phyloP scores from a whole-genome alignment of 495 filamentous ascomycete genomes.

The Penicillium waksmanii region DNA sequence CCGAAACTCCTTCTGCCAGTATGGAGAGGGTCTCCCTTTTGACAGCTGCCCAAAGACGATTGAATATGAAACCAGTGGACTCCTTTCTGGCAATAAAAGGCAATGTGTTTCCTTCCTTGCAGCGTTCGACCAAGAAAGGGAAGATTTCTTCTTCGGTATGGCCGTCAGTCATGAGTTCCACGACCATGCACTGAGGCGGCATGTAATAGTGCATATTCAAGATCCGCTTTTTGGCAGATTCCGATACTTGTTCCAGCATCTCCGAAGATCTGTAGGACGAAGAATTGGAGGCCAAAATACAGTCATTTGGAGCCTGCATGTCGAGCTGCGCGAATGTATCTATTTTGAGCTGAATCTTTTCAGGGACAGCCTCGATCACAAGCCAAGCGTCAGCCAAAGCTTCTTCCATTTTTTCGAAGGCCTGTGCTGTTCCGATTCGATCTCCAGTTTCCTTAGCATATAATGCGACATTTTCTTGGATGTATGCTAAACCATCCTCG shows the following conservation, averaged over 20 bases:
- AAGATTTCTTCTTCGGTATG: slow-evolving; percentile 49
- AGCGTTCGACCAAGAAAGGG: slow-evolving; percentile 44
- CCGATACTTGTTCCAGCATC: slow-evolving; percentile 48
- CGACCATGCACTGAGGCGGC: slow-evolving; percentile 44
- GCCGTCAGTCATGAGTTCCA: slow-evolving; percentile 58
- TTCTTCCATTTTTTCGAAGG: slow-evolving; percentile 37
- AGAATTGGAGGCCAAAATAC: slow-evolving; percentile 57
- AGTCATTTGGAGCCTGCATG: slow-evolving; percentile 39
- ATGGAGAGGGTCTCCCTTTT: slow-evolving; percentile 54
- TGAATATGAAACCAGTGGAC: slow-evolving; percentile 55
- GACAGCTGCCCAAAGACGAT: slow-evolving; percentile 57
- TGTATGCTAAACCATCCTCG: slow-evolving; percentile 37
- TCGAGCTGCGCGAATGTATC: slow-evolving; percentile 53
- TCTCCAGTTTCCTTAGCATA: slow-evolving; percentile 38
- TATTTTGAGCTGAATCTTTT: slow-evolving; percentile 55
- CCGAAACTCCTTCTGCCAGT: slow-evolving; percentile 48
- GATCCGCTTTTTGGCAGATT: slow-evolving; percentile 34
- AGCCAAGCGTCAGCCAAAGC: slow-evolving; percentile 49
- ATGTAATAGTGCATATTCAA: slow-evolving; percentile 56
- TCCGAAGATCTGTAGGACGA: slow-evolving; percentile 50
- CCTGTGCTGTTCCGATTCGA: slow-evolving; percentile 28
- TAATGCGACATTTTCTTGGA: slow-evolving; percentile 37
- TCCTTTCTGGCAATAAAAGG: slow-evolving; percentile 49
- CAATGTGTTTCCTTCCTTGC: slow-evolving; percentile 37
- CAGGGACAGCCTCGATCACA: slow-evolving; percentile 59